Evolutionary conservation across 805 yeast species (phyloP), one percentile per base, ranked within the genome.

Genomic region (Diddensiella caesifluorescens): DNA sequence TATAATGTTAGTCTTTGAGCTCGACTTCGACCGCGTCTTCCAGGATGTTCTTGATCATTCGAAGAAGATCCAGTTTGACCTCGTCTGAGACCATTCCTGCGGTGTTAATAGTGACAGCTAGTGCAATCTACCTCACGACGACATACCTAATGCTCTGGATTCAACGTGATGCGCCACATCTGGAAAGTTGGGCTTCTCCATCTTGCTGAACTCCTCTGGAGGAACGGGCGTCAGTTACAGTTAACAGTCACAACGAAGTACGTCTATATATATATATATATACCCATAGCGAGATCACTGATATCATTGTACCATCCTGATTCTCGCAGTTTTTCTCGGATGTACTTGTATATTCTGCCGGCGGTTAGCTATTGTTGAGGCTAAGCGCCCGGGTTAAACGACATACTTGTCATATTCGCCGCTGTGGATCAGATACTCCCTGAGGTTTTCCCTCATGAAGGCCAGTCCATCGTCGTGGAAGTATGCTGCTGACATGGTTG

Each of bases 271-370:
- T 12, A 23, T n/a, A 4, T 10, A 16, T 48, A 53, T 61, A 46
- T 55, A 73, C 73, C 59, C 63, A 73, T 45, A 47, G 94, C 83
- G 31, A 82, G 51, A 29, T 71, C 73, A 35, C 76, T 70, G 21
- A 89, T 79, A 41, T 80, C 71, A 52, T 86, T 95, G 46, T 76
- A 77, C 97, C 97, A 89, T 4, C 96, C 96, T 1, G 81, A 72
- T 55, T 83, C 83, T 39, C 78, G 72, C 7, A 89, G 70, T 54
- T 75, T 76, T 42, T 79, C 70, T 51, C 77, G 77, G 45, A 89
- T 50, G 26, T 19, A 40, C 40, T 28, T 48, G 46, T 38, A 51
- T 38, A 50, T 45, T 39, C 51, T 52, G 37, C 13, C 7, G 23
- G n/a, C 15, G 12, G 16, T 26, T n/a, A 15, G 27, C 2, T 32